Base-by-base conservation (phyloP, 2,329 filamentous ascomycete genomes). In the Byssochlamys sp. region DNA sequence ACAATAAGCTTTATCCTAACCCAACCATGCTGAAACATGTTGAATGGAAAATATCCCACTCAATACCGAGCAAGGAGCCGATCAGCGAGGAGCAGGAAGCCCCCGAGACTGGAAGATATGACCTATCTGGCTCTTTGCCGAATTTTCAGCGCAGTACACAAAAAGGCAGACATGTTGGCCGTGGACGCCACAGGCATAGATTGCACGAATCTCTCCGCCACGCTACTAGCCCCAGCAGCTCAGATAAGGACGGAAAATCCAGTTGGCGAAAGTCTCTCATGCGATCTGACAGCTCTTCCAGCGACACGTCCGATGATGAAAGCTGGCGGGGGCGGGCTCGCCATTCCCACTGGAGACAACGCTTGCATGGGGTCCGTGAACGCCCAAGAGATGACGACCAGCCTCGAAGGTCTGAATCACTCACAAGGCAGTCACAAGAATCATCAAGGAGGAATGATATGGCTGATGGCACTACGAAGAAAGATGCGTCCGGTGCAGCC, bases 1-100 rank as follows among this genome's bases (percentile, higher is more conserved):
- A 90, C 67, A 81, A 83, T 53, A 86, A 82, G 58, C 83, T 96
- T 12, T 95, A 76, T 58, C 67, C 68, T 55, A 63, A 70, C 58
- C 45, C 65, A 24, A 57, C 59, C 27, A 59, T 71, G 61, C 60
- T 67, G 53, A 66, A 63, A 48, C 67, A 66, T 60, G 59, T 61
- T 35, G 66, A 67, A 63, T 62, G 67, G 64, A 26, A 59, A 11
- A 4, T 12, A n/a, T 26, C 45, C 5, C 24, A 27, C 4, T 25
- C 55, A 11, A 35, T 24, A 24, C 24, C 26, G 19, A 14, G 10
- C 29, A 29, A 35, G 7, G 45, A 31, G 35, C 14, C 24, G 26
- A 24, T 33, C 48, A 14, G 5, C 28, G 48, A 59, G 14, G 26
- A 52, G 27, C 48, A 59, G 26, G 58, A 60, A 66, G 66, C 14